Conservation (phyloP, 2,329 filamentous ascomycete species). For the Zalaria sp. region DNA sequence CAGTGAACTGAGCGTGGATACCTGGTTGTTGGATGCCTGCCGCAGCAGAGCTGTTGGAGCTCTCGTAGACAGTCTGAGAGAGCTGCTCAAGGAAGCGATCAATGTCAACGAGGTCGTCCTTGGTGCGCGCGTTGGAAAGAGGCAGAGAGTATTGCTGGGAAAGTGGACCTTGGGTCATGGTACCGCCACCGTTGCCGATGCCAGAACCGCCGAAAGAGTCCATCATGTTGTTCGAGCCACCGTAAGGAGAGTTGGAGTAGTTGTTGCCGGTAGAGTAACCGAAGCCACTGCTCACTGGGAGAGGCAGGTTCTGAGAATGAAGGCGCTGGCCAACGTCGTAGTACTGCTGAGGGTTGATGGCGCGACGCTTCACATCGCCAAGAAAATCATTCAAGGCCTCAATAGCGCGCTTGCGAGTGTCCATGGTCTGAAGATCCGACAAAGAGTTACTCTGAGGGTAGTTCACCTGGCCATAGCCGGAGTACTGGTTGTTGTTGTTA, state of each 20-base stretch:
- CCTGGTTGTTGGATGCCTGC: conserved; percentile 65
- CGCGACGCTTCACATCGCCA: conserved; percentile 77
- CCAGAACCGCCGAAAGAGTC: conserved; percentile 15
- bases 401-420: conserved; percentile 63
- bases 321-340: conserved; percentile 81
- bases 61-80: conserved; percentile 92
- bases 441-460: conserved; percentile 28
- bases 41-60: conserved; percentile 58
- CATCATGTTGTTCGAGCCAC: conserved; percentile 15
- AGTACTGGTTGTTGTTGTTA: conserved; percentile 15
- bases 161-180: conserved; percentile 34
- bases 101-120: conserved; percentile 85
- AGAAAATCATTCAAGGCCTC: conserved; percentile 92
- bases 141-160: conserved; percentile 78
- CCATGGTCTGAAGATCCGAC: conserved; percentile 32
- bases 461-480: conserved; percentile 27
- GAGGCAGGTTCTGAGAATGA: conserved; percentile 48
- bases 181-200: conserved; percentile 26
- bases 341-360: conserved; percentile 82
- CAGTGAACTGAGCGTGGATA: conserved; percentile 40
- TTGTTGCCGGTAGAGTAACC: conserved; percentile 24
- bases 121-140: conserved; percentile 73
- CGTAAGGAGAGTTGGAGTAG: conserved; percentile 16
- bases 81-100: conserved; percentile 93
- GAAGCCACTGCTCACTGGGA: conserved; percentile 18